Conservation (phyloP, 2,329 filamentous ascomycete species). For the Colletotrichum noveboracense region DNA sequence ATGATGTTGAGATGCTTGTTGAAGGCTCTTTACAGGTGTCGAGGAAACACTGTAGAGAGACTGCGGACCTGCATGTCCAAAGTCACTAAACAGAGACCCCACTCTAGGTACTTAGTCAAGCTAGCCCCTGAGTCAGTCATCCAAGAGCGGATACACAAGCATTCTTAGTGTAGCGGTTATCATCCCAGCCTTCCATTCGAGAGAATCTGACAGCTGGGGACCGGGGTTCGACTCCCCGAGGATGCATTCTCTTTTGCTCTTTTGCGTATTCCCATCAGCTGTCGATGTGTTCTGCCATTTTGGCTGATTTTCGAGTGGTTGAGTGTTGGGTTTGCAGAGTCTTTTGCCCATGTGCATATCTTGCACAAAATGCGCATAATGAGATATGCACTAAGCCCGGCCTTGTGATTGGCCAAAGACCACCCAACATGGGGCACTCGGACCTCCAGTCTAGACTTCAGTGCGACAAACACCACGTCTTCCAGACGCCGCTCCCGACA, state of each 20-base stretch:
- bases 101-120: neutral
- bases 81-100: neutral
- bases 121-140: accelerated
- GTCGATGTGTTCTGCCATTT: neutral
- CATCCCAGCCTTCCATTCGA: conserved; percentile 17
- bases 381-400: neutral
- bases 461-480: neutral
- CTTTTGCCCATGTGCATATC: neutral
- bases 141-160: neutral
- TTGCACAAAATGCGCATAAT: neutral
- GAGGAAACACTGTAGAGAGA: neutral
- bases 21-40: neutral
- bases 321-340: neutral
- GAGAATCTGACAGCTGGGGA: neutral
- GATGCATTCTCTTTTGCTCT: neutral
- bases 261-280: neutral
- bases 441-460: neutral
- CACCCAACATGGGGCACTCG: neutral
- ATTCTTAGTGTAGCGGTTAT: conserved; percentile 19
- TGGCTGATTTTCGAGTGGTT: neutral
- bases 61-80: neutral
- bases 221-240: conserved; percentile 13
- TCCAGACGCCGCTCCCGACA: neutral
- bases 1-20: neutral
- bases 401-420: neutral